Base-by-base conservation (phyloP, 768 basidiomycete genomes). In the Mycena capillaripes region DNA sequence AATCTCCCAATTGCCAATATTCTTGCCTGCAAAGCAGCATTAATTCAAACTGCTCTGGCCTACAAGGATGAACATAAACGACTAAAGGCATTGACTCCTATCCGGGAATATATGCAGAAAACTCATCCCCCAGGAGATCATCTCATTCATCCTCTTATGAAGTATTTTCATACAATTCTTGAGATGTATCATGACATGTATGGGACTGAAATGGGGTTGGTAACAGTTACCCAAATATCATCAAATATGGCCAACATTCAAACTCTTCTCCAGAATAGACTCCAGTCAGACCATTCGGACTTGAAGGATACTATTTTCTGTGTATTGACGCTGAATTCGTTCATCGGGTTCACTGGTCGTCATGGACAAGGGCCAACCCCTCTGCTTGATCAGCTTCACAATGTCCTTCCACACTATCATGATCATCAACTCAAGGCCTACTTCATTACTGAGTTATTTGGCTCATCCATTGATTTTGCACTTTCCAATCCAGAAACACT, bases 21-120 rank as follows among this genome's bases (percentile, higher is more conserved):
- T 25, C 34, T 59, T 8, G 32, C 8, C 2, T 48, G 46, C 59
- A 69, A 69, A 27, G 38, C 67, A 6, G 58, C 40, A 9, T 25
- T 69, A 5, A 30, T 69, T 50, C 67, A 58, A 2, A 69, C 67
- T 21, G 27, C 66, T 11, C n/a, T 68, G 17, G 66, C 57, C 14
- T 68, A 46, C 57, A 48, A 40, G 16, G 53, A 40, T 38, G 30
- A 55, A 21, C 29, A 32, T 2, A 55, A 32, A 19, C 53, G n/a
- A 57, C 17, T 25, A 21, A 57, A 34, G 7, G 32, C 34, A 38
- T 23, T 46, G 17, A 17, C 19, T 17, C 44, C 44, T 17, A 17
- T 46, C 21, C 4, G 44, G 17, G 17, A 46, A 46, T 46, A 46
- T 17, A 36, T 36, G 34, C 8, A 7, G 4, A 46, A 17, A 46